phyloP scores from a whole-genome alignment of 2,329 filamentous ascomycete species.

The Parastagonospora avenae region DNA sequence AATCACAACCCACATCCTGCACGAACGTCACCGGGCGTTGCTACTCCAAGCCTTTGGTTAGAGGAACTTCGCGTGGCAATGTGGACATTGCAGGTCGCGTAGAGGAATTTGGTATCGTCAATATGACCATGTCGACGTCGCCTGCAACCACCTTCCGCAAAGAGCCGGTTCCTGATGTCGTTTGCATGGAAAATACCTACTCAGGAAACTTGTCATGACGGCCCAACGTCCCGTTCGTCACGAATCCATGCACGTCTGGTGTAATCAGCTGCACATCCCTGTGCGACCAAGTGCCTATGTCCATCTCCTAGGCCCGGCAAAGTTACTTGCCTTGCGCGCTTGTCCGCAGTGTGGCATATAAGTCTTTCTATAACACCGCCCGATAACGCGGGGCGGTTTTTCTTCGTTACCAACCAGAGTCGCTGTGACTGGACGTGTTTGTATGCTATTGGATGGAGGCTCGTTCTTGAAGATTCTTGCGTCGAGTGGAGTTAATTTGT shows the following conservation, averaged over 20 bases:
- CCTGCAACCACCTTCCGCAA: neutral
- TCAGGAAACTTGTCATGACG: neutral
- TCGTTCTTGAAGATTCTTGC: neutral
- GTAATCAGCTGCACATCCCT: neutral
- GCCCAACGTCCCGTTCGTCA: neutral
- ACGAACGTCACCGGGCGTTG: conserved; percentile 1
- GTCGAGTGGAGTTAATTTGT: no score
- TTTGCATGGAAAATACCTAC: no score
- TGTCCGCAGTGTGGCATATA: neutral
- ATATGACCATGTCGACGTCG: neutral
- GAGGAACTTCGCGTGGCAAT: neutral
- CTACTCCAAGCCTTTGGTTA: neutral
- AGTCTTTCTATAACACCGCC: neutral
- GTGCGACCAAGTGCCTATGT: neutral
- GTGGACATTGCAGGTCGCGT: no score
- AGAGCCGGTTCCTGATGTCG: neutral
- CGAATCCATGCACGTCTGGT: neutral
- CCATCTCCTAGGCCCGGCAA: neutral
- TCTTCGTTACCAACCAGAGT: neutral
- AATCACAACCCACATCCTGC: conserved; percentile 2
- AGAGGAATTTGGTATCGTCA: no score
- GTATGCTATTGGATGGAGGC: neutral
- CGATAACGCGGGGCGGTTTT: neutral
- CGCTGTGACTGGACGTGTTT: neutral
- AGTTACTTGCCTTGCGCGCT: conserved; percentile 1